Conservation (phyloP, 805 yeast species). For the Sugiyamaella chiloensis region DNA sequence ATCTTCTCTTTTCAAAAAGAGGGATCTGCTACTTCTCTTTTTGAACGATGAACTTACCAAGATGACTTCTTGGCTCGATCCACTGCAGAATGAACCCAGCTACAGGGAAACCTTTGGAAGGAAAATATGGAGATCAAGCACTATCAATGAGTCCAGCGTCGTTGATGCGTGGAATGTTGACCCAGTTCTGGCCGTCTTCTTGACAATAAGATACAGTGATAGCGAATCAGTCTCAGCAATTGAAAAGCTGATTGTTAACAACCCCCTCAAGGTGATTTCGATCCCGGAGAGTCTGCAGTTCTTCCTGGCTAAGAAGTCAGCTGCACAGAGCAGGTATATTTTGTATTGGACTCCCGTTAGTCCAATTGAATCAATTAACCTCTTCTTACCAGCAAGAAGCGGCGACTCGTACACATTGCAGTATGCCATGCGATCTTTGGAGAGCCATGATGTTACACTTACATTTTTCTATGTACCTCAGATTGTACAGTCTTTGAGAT, state of each 20-base stretch:
- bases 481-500: conserved; percentile 87
- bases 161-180: conserved; percentile 58
- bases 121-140: conserved; percentile 6
- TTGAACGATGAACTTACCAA: conserved; percentile 72
- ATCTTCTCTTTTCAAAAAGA: conserved; percentile 44
- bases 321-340: conserved; percentile 26
- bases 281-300: conserved; percentile 60
- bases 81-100: conserved; percentile 42
- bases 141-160: conserved; percentile 38
- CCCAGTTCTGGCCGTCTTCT: conserved; percentile 69
- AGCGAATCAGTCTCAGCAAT: conserved; percentile 35
- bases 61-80: conserved; percentile 74
- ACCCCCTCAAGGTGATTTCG: conserved; percentile 58
- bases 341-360: conserved; percentile 72
- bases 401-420: conserved; percentile 68
- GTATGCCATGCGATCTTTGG: conserved; percentile 86
- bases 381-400: conserved; percentile 73
- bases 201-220: conserved; percentile 57
- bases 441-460: conserved; percentile 77
- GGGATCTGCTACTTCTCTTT: conserved; percentile 56
- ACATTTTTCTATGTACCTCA: conserved; percentile 98
- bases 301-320: conserved; percentile 36
- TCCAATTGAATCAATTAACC: conserved; percentile 81
- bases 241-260: conserved; percentile 45
- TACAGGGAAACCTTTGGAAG: conserved; percentile 18